Percentiles rank a stretch among this genome's conserved stretches.
These are phyloP conservation scores for Mucor indicus DNA, from an alignment of 371 early-diverging fungal genomes.

Conservation along the genomic window DNA sequence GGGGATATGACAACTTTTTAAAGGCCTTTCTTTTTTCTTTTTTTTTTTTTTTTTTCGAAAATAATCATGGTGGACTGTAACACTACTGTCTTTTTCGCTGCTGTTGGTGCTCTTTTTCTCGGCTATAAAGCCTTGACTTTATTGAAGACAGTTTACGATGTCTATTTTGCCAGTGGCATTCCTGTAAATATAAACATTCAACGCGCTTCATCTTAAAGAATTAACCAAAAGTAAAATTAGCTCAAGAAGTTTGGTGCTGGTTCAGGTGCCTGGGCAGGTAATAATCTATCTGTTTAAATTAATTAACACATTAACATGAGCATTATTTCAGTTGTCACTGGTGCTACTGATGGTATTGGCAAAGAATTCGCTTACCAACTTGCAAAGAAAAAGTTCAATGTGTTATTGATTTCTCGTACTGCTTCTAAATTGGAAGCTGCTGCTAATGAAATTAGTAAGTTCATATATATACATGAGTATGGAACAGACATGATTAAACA, in stretches of 20 bases:
- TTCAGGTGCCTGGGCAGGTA: slow-evolving; percentile 84
- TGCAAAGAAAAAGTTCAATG: slow-evolving; percentile 82
- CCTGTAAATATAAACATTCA: slow-evolving; percentile 35
- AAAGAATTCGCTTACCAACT: slow-evolving; percentile 91
- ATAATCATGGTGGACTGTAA: slow-evolving; percentile 20
- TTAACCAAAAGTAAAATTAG: slow-evolving; percentile 24
- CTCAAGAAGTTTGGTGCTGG: slow-evolving; percentile 82
- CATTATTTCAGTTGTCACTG: slow-evolving; percentile 79
- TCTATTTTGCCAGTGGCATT: slow-evolving; percentile 59
- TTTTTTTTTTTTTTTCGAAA: background rate
- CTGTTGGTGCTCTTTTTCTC: slow-evolving; percentile 48
- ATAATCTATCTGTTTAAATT: too few relatives aligned
- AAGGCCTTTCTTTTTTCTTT: background rate
- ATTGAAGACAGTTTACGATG: slow-evolving; percentile 51
- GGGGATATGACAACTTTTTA: background rate
- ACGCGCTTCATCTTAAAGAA: background rate
- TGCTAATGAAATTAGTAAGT: slow-evolving; percentile 67
- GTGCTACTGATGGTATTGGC: slow-evolving; percentile 98
- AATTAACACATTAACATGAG: background rate
- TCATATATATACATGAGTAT: background rate
- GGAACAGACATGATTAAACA: background rate
- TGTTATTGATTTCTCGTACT: slow-evolving; percentile 89
- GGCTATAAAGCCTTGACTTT: slow-evolving; percentile 46
- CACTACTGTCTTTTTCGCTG: slow-evolving; percentile 38
- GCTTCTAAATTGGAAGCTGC: slow-evolving; percentile 80